Evolutionary conservation across 768 basidiomycete species (phyloP), one percentile per base, ranked within the genome.

Genomic region (Kwoniella europaea): DNA sequence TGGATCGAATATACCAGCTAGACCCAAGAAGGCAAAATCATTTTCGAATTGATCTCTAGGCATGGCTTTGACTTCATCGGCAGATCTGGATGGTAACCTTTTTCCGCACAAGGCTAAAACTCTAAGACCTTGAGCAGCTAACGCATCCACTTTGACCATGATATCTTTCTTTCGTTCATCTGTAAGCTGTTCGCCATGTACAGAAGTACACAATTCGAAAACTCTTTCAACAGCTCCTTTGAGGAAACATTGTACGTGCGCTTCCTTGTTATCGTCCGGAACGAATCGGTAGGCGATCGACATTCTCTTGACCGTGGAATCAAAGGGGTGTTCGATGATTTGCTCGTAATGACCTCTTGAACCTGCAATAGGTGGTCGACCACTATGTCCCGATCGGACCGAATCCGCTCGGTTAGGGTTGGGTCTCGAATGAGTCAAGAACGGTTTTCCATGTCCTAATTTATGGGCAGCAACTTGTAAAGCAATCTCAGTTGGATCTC

Each of bases 401-500:
- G 76, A 68, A 44, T 58, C 57, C 69, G 69, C 42, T 58, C 71
- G 50, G 4, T 22, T 22, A n/a, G 70, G 67, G 18, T 63, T 24
- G 41, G 62, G 29, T 53, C 67, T 66, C 6, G 70, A 53, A 67
- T 82, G 75, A 6, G 84, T 84, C 44, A 84, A 72, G 71, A 83
- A 83, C 20, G 76, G 76, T 69, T 84, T 83, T 82, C 88, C 87
- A 55, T 86, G 84, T 1, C 85, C 85, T 56, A 88, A 83, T 68
- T 86, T 87, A 61, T 85, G 85, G 1, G 88, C 87, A 66, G 88
- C 87, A 22, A 88, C 87, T 74, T 88, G 87, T 4, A 88, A 85
- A 3, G 88, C 88, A 58, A 88, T 85, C 74, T 88, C 87, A 1
- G 88, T 88, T 2, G 88, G 87, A 71, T 88, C 88, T 24, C 88